phyloP scores from a whole-genome alignment of 805 yeast genomes.

The Wickerhamomyces ciferrii region DNA sequence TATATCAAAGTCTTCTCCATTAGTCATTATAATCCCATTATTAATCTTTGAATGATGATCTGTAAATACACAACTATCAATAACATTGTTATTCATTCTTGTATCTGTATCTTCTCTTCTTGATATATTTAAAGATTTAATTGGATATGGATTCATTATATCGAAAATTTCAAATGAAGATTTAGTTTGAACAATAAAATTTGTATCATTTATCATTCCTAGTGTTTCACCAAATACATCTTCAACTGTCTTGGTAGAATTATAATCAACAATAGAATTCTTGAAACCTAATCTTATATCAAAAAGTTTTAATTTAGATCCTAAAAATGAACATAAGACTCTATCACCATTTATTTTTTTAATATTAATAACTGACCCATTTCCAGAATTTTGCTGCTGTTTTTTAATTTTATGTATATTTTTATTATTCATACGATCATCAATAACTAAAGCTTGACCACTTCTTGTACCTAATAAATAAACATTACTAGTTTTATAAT shows the following conservation, averaged over 20 bases:
- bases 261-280: neutral
- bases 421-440: slow-evolving; percentile 7
- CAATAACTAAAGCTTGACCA: slow-evolving; percentile 12
- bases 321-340: slow-evolving; percentile 3
- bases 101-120: neutral
- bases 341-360: neutral
- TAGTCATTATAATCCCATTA: neutral
- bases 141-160: slow-evolving; percentile 1
- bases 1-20: neutral
- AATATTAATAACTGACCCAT: neutral
- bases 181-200: slow-evolving; percentile 6
- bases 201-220: neutral
- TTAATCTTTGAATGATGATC: neutral
- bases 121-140: slow-evolving; percentile 2
- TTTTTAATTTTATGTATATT: neutral
- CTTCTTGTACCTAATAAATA: slow-evolving; percentile 14
- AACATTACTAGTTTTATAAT: slow-evolving; percentile 1
- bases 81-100: neutral
- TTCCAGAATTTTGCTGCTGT: neutral
- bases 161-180: slow-evolving; percentile 7
- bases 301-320: slow-evolving; percentile 4
- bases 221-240: slow-evolving; percentile 7
- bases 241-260: slow-evolving; percentile 3
- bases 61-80: neutral
- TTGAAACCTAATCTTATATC: slow-evolving; percentile 9